These are phyloP conservation scores for Phialemonium atrogriseum DNA, from an alignment of 2,329 filamentous ascomycete genomes.

Conservation along the genomic window DNA sequence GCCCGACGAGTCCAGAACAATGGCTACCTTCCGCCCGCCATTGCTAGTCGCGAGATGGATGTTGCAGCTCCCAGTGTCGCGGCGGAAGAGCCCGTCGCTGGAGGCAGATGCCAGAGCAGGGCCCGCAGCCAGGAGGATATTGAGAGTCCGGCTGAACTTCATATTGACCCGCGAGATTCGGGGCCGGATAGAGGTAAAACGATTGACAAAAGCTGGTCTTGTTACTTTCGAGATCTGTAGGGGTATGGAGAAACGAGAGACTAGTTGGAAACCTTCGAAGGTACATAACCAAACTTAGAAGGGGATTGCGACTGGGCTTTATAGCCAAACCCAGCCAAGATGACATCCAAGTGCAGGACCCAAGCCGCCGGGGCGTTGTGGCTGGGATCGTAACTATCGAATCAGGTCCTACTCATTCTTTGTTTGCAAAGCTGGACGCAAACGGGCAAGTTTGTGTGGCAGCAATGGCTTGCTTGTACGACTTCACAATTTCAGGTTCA, in stretches of 20 bases:
- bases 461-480: not conserved
- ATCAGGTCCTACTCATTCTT: no score
- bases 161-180: not conserved
- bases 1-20: constrained; percentile 13
- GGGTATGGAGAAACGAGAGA: not conserved
- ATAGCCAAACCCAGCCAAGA: not conserved
- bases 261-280: not conserved
- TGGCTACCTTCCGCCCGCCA: constrained; percentile 10
- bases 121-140: not conserved
- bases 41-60: constrained; percentile 8
- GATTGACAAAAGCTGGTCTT: not conserved
- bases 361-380: not conserved
- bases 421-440: no score
- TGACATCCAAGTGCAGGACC: not conserved
- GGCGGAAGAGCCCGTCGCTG: constrained; percentile 2
- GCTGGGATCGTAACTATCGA: not conserved
- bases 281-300: not conserved
- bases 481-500: not conserved
- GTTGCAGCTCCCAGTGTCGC: constrained; percentile 8
- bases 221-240: not conserved
- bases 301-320: not conserved
- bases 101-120: not conserved
- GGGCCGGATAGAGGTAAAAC: not conserved
- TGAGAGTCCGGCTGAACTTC: not conserved
- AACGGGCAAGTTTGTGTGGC: no score